Base-by-base conservation (phyloP, 2,329 filamentous ascomycete genomes). In the Pseudogymnoascus sp. region DNA sequence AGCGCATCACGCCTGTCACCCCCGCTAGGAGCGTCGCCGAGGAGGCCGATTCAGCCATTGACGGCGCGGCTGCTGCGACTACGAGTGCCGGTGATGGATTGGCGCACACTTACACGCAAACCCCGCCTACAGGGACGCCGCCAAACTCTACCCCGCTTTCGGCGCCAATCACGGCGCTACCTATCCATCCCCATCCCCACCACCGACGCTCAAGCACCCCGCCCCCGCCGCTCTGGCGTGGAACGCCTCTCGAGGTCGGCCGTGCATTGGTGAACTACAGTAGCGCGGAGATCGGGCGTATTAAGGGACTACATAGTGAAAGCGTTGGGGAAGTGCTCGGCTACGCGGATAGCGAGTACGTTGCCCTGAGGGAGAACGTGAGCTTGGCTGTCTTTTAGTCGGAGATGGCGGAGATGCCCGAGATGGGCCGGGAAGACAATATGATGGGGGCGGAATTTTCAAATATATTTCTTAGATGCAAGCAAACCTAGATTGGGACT, bases 291-390 rank as follows among this genome's bases (percentile, higher is more conserved):
- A 91, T 99, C 64, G 77, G 79, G 62, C 79, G 89, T 58, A 96
- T 99, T 71, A 91, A 89, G 76, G 94, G 94, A 1, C 79, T 88
- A 65, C 85, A 89, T 71, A 96, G 91, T 70, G 83, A 80, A 5
- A 88, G 96, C 71, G 97, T 99, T 65, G 80, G 86, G 57, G 80
- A 81, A 8, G 77, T 94, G 47, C 76, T 99, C 32, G 94, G 93
- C 3, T 99, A 97, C 74, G 90, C 91, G 18, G 92, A 97, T 72
- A 95, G 89, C 70, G 91, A 97, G 75, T 97, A 97, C 75, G 88
- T 97, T 39, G 92, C 91, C 8, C 79, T 94, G 69, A 80, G 91
- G 64, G 91, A 96, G 73, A 93, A 96, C 68, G 87, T 97, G 64
- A 91, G 90, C 47, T 85, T 96, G 16, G n/a, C 47, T 1, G 47